Evolutionary conservation across 2,329 filamentous ascomycete species (phyloP).

Genomic region (Neurospora crassa): DNA sequence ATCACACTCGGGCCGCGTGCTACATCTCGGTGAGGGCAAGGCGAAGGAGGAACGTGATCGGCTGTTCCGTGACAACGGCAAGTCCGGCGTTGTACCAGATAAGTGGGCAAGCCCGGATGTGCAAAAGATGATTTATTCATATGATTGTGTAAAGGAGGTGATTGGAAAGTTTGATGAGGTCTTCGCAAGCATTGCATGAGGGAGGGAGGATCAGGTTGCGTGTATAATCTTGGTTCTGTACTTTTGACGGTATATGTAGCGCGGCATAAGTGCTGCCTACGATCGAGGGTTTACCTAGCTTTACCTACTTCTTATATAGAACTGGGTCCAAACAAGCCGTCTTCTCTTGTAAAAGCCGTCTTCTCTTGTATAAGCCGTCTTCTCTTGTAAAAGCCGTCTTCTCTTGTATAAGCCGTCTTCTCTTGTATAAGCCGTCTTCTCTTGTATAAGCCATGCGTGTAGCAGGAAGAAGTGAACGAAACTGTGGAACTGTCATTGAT

Average conservation of each 20-base stretch:
- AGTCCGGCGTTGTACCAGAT: conserved; percentile 45
- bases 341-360: neutral
- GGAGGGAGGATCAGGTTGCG: neutral
- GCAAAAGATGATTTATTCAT: conserved; percentile 55
- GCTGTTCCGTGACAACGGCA: conserved; percentile 41
- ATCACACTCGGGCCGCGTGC: conserved; percentile 38
- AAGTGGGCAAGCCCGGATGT: conserved; percentile 65
- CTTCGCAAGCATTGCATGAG: conserved; percentile 24
- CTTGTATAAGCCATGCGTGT: neutral
- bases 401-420: neutral
- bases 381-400: too few relatives aligned
- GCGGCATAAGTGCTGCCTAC: neutral
- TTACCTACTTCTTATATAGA: neutral
- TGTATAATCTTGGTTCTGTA: neutral
- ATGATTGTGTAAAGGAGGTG: conserved; percentile 50
- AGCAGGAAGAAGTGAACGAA: neutral
- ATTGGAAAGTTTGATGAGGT: conserved; percentile 41
- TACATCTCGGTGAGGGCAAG: conserved; percentile 49
- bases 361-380: neutral
- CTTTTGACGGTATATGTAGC: neutral
- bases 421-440: neutral
- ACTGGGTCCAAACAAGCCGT: neutral
- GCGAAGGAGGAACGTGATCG: conserved; percentile 50
- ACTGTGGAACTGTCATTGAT: neutral
- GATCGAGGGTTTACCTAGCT: neutral